phyloP scores from a whole-genome alignment of 2,329 filamentous ascomycete species.

The Curvularia spicifera region DNA sequence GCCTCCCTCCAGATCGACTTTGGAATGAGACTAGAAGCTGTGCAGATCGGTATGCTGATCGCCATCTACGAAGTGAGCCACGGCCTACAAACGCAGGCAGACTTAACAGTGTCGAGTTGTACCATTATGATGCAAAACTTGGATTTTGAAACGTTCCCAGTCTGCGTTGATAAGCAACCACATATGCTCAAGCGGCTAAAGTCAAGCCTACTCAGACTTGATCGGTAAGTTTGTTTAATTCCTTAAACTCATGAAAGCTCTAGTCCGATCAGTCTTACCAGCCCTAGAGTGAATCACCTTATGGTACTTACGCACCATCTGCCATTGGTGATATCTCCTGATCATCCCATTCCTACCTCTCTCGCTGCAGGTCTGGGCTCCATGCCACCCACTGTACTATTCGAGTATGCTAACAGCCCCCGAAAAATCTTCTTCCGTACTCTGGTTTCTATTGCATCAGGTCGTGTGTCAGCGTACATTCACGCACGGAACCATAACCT shows the following conservation, averaged over 20 bases:
- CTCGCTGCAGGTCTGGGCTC: too few species aligned
- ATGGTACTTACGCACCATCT: not conserved
- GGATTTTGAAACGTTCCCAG: too few species aligned
- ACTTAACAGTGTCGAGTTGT: not conserved
- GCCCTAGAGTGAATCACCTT: not conserved
- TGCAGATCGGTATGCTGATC: not conserved
- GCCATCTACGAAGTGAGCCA: not conserved
- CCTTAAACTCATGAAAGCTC: not conserved
- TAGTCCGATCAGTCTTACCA: not conserved
- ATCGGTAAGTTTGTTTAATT: not conserved
- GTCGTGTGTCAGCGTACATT: too few species aligned
- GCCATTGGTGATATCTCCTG: too few species aligned
- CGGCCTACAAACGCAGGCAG: not conserved
- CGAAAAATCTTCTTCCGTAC: too few species aligned
- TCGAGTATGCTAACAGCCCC: too few species aligned
- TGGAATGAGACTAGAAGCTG: not conserved
- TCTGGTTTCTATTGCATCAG: too few species aligned
- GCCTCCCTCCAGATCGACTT: not conserved
- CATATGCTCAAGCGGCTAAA: not conserved
- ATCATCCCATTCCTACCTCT: too few species aligned
- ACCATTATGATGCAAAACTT: not conserved
- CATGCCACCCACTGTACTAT: too few species aligned
- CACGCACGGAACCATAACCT: too few species aligned
- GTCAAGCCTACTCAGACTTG: not conserved
- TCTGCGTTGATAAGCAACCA: not conserved